Evolutionary conservation across 2,329 filamentous ascomycete genomes (phyloP), one percentile per base, ranked within the genome.

Genomic region (Alternaria hordeiaustralica): DNA sequence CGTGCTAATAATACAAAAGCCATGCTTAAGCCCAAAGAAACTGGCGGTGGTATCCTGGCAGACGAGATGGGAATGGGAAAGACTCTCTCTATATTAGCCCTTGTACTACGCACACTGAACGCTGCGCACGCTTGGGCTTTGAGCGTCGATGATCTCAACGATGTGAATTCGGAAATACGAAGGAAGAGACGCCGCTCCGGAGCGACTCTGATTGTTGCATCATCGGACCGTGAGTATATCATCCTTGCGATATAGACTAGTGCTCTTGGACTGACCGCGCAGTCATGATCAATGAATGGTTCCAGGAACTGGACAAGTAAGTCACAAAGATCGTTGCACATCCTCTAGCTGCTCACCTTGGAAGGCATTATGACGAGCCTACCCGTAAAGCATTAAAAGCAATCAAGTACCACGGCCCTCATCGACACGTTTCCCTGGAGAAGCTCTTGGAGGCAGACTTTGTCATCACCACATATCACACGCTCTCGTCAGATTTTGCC

Each of bases 61-160:
- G 87, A 89, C 68, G 87, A 88, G 61, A 89, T 88, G 87, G 87
- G 87, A 0, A 82, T 88, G 79, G 87, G 87, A 0, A 89, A 89
- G 67, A 84, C 87, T 0, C 77, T 88, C 7, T 84, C 85, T 3
- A 82, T 85, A 0, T 79, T 88, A 10, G 83, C 85, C 0, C 72
- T 87, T 0, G 80, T 87, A 20, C 71, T 83, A 4, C 78, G 78
- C 15, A 85, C 83, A 0, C 67, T 83, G 0, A 72, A 78, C 0
- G 55, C 73, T 3, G 83, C 80, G 2, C 71, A 69, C 11, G 21
- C 69, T 9, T 85, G 81, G 81, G 78, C 77, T 11, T 55, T 41
- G 3, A 13, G 25, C 7, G 2, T 49, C 30, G 23, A 30, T 6
- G 41, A 11, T 44, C 3, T 20, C 4, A 20, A 44, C 41, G 11